Base-by-base conservation (phyloP, 495 filamentous ascomycete species). In the Antarctomyces pellizariae region DNA sequence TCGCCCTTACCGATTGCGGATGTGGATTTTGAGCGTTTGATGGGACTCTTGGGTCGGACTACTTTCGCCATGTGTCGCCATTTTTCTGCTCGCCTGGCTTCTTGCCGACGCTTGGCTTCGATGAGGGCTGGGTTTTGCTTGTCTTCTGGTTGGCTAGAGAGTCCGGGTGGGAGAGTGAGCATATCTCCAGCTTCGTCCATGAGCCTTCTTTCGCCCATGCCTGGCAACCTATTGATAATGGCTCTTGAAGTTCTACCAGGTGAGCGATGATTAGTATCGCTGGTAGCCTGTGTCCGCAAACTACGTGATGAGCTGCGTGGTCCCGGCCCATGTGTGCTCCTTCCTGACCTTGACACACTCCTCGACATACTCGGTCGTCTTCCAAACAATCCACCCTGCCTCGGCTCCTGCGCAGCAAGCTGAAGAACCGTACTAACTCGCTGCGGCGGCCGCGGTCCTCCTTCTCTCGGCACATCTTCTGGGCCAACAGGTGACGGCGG, bases 31-130 rank as follows among this genome's bases (percentile, higher is more conserved):
- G n/a, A n/a, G n/a, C n/a, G n/a, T n/a, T n/a, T n/a, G n/a, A n/a
- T n/a, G n/a, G n/a, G n/a, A 29, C 29, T 52, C 33, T 50, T 56
- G 17, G 25, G 43, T 49, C n/a, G n/a, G 21, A 65, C 56, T 10
- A 71, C 57, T 36, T 67, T 74, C 12, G 84, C 89, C 86, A 99
- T 99, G 48, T 83, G 89, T 23, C 71, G 59, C 86, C 86, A 99
- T 40, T 99, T 99, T 39, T 91, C 82, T 21, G 89, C 70, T 7
- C 86, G 61, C 31, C 66, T 57, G 53, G 64, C 67, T 45, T 97
- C 86, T 40, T 82, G 86, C 39, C 64, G 65, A 38, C 74, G 79
- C 26, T 69, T 32, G 19, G 50, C 60, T 32, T 67, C 62, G 10
- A 61, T 52, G 2, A 49, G 48, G 31, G 57, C 63, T n/a, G 62